Evolutionary conservation across 352 stramenopile genomes (phyloP).

Genomic region (Globisporangium takayamanum): DNA sequence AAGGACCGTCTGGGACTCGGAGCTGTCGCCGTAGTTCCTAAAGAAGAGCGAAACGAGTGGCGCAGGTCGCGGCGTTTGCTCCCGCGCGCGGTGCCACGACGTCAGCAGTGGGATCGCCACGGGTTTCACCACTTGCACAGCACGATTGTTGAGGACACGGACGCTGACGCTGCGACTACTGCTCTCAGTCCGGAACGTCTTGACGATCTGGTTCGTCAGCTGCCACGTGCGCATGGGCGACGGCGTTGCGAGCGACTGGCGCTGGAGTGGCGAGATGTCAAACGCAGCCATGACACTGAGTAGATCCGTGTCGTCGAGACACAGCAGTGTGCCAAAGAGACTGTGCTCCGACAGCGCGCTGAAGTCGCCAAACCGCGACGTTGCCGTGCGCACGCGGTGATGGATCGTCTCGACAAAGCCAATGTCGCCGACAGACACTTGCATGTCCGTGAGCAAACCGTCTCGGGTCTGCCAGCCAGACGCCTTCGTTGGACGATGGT

Average conservation of each 20-base stretch:
- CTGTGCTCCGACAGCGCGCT: slow-evolving; percentile 26
- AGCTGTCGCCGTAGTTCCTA: slow-evolving; percentile 40
- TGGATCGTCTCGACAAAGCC: slow-evolving; percentile 27
- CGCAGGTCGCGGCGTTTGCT: slow-evolving; percentile 14
- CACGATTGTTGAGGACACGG: background rate
- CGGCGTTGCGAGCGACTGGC: slow-evolving; percentile 11
- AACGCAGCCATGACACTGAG: slow-evolving; percentile 21
- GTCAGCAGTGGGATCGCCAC: slow-evolving; percentile 31
- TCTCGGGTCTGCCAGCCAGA: background rate
- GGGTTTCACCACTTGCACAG: background rate
- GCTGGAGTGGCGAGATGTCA: background rate
- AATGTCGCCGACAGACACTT: slow-evolving; percentile 29
- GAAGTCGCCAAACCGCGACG: slow-evolving; percentile 31
- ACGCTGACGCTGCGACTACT: background rate
- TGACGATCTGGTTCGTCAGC: slow-evolving; percentile 37
- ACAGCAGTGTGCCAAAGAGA: slow-evolving; percentile 44
- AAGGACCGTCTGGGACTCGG: slow-evolving; percentile 21
- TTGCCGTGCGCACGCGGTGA: background rate
- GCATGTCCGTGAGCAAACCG: slow-evolving; percentile 29
- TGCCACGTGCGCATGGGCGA: slow-evolving; percentile 48
- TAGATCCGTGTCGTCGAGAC: slow-evolving; percentile 35
- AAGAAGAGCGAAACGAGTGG: slow-evolving; percentile 36
- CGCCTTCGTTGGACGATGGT: slow-evolving; percentile 31
- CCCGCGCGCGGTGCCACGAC: slow-evolving; percentile 17
- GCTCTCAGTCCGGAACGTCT: slow-evolving; percentile 24